These are phyloP conservation scores for Filobasidium uniguttulatum DNA, from an alignment of 1,284 basidiomycete species.

Conservation along the genomic window DNA sequence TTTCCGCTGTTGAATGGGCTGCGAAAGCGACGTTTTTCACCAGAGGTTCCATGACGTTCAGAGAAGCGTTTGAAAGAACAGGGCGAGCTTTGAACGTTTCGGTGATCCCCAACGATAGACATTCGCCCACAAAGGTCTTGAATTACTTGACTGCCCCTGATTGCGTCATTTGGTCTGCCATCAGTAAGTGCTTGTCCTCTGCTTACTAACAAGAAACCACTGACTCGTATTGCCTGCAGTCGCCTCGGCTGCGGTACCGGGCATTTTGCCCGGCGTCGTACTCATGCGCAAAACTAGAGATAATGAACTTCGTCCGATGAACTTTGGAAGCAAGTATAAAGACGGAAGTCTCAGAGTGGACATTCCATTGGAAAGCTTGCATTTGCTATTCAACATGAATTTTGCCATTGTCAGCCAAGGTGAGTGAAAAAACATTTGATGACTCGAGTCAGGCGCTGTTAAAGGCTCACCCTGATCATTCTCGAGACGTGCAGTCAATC, in stretches of 20 bases:
- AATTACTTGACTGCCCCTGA: conserved; percentile 95
- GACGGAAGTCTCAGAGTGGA: conserved; percentile 85
- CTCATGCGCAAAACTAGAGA: conserved; percentile 82
- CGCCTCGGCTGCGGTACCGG: conserved; percentile 35
- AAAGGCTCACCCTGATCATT: background rate
- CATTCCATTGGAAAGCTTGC: conserved; percentile 82
- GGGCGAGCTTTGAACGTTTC: conserved; percentile 84
- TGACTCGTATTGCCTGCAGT: conserved; percentile 19
- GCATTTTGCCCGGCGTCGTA: conserved; percentile 46
- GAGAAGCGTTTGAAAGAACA: conserved; percentile 84
- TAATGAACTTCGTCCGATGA: conserved; percentile 78
- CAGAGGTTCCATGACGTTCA: conserved; percentile 84
- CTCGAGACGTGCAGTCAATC: conserved; percentile 86
- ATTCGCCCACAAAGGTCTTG: conserved; percentile 89
- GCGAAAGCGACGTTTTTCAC: conserved; percentile 68
- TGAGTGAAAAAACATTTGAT: background rate
- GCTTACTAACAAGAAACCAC: background rate
- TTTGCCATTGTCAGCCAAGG: conserved; percentile 76
- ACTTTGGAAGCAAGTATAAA: conserved; percentile 82
- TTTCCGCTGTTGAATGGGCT: conserved; percentile 84
- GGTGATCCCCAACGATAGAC: conserved; percentile 85
- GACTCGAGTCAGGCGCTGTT: background rate
- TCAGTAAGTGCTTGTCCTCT: conserved; percentile 18
- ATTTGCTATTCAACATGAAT: conserved; percentile 91
- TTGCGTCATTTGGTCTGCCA: conserved; percentile 47